Evolutionary conservation across 768 basidiomycete genomes (phyloP), one percentile per base, ranked within the genome.

Genomic region (Lentinula aciculospora): DNA sequence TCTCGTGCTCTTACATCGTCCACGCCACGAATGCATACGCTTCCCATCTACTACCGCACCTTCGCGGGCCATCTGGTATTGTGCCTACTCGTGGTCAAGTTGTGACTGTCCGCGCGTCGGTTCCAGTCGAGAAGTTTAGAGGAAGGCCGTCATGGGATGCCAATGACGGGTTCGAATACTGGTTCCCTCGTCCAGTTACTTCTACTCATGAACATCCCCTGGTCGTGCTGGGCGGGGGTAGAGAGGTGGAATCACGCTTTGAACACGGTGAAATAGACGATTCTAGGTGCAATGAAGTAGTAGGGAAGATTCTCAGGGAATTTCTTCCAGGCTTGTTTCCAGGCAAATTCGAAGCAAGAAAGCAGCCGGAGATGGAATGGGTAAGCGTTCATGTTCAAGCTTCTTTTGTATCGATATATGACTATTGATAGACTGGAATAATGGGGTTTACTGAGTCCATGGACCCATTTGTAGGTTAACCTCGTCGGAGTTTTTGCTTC

Each of bases 1-100:
- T 93, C 21, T 40, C 66, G 3, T 85, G 88, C 61, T 69, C 75
- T 19, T 83, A 85, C 59, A 80, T 96, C 44, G 73, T 97, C 3
- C 92, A 94, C 66, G 92, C 91, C 0, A 94, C 92, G 9, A 97
- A 97, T 64, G 94, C 76, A 0, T 94, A 95, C 60, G 81, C 85
- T 10, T 81, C 86, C 3, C 78, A 88, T 63, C 80, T 96, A 34
- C 74, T 97, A n/a, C 88, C 89, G 0, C 80, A 83, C 58, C 66
- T 94, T 28, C 63, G 75, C 7, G 82, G 84, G 0, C 74, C 76
- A 13, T 60, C 62, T 0, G 80, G 81, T 1, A 84, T 93, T 54
- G 70, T 88, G 3, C 92, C 90, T 0, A 82, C 82, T 0, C 84
- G 92, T 10, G 90, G 85, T 1, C 92, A 94, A 65, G 75, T 86